Conservation (phyloP, 164 flowering plant species). For the Nelumbo lutea region DNA sequence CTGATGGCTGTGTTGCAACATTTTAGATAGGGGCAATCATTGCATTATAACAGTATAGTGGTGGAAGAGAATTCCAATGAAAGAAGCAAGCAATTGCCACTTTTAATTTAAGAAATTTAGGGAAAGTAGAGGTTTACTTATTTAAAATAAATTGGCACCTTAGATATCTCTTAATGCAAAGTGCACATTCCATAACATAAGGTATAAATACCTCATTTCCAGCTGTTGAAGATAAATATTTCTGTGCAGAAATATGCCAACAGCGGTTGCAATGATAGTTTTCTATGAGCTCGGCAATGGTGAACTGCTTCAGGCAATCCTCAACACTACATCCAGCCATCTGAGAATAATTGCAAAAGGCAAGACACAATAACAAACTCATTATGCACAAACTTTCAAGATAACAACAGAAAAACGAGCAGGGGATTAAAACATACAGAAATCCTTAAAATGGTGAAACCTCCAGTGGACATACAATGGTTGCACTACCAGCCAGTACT, state of each 20-base stretch:
- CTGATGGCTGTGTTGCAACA: too few relatives aligned
- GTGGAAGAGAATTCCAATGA: too few relatives aligned
- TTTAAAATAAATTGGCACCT: too few relatives aligned
- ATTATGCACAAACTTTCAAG: background rate
- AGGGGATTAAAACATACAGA: conserved; percentile 10
- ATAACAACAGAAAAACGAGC: conserved; percentile 10
- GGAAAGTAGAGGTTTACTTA: too few relatives aligned
- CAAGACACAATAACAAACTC: background rate
- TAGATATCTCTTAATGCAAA: too few relatives aligned
- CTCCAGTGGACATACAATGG: conserved; percentile 47
- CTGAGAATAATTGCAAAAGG: conserved; percentile 27
- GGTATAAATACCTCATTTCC: conserved; percentile 49
- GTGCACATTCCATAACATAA: too few relatives aligned
- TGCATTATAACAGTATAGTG: too few relatives aligned
- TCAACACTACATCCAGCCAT: conserved; percentile 56
- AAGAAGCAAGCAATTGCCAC: too few relatives aligned
- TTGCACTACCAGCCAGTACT: conserved; percentile 25
- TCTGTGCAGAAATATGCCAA: conserved; percentile 79
- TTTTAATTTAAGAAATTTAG: too few relatives aligned
- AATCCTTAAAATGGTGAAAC: conserved; percentile 5
- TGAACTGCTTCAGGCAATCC: conserved; percentile 67
- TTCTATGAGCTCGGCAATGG: conserved; percentile 59
- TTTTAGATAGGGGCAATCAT: too few relatives aligned
- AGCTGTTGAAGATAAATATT: conserved; percentile 38
- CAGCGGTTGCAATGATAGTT: conserved; percentile 66